Percentiles rank a stretch among this genome's conserved stretches.
phyloP scores from a whole-genome alignment of 2,329 filamentous ascomycete genomes.

The Cucurbitaria berberidis region DNA sequence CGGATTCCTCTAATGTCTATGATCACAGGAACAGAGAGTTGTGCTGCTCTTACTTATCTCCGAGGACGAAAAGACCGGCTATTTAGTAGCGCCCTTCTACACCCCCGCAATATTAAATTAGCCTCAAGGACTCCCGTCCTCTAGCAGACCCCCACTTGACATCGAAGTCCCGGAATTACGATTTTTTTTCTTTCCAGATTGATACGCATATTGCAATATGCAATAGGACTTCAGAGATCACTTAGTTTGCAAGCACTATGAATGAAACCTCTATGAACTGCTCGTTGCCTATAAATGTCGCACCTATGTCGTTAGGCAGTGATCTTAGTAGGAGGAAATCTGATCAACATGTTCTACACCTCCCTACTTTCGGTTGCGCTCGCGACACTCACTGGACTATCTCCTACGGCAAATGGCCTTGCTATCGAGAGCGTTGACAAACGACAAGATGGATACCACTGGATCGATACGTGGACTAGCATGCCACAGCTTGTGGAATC shows the following conservation, averaged over 20 bases:
- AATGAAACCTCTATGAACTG: neutral
- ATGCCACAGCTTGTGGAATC: constrained; percentile 71
- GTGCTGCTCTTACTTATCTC: neutral
- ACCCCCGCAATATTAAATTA: constrained; percentile 23
- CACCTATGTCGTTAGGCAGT: too few species aligned
- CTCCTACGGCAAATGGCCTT: constrained; percentile 2
- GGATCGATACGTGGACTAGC: constrained; percentile 68
- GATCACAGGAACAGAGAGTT: neutral
- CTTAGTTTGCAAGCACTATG: constrained; percentile 1
- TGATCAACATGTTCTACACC: constrained; percentile 6
- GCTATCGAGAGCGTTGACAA: constrained; percentile 8
- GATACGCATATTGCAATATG: constrained; percentile 3
- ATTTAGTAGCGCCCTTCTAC: neutral
- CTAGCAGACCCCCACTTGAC: constrained; percentile 5
- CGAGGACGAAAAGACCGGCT: neutral
- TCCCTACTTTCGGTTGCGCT: constrained; percentile 6
- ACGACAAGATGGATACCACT: constrained; percentile 53
- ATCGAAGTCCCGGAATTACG: neutral
- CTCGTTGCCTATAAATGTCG: neutral
- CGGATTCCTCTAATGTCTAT: neutral
- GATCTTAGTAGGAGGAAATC: neutral
- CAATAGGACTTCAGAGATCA: neutral
- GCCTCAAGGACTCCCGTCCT: constrained; percentile 6
- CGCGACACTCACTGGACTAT: constrained; percentile 6
- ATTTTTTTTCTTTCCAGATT: constrained; percentile 8